Evolutionary conservation across 306 rosid species (phyloP), one percentile per base, ranked within the genome.

Genomic region (Senna tora): DNA sequence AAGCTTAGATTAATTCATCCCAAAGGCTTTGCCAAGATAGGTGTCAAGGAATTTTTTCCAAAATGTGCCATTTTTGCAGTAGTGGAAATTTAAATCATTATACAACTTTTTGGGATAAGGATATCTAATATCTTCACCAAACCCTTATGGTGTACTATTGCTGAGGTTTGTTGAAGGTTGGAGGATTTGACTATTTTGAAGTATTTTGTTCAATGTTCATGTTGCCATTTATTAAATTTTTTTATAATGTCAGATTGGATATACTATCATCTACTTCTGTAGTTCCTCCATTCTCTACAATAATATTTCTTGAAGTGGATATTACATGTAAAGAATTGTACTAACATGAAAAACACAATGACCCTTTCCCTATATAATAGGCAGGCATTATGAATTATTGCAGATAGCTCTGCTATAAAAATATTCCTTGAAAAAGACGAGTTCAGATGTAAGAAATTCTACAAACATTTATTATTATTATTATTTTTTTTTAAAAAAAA

Each of bases 371-470:
- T 63, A 55, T 20, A 14, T 56, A 75, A 71, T 52, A 47, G 21
- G 56, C 71, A 71, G 13, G 67, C 54, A 43, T 66, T 69, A 56
- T 56, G 39, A 56, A 64, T 33, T 19, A 5, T 39, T 28, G 51
- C 14, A 45, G 28, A 56, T 55, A 28, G n/a, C 49, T 43, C n/a
- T 43, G 13, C n/a, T 11, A 11, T 1, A 10, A 41, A 8, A 0
- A 7, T 7, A 41, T 61, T 34, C 39, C 38, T 58, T 67, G 52
- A 68, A 73, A 74, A 30, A 59, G 8, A 72, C 32, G 64, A 38
- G 33, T 45, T 28, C 28, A 45, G 17, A 36, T 21, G 47, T 20
- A 43, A 52, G 12, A n/a, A 80, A 46, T 22, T 38, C 46, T 69
- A 22, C 9, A 25, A 8, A n/a, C 25, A 45, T 45, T 53, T 52